Base-by-base conservation (phyloP, 345 rosid genomes). In the Pistacia integerrima region DNA sequence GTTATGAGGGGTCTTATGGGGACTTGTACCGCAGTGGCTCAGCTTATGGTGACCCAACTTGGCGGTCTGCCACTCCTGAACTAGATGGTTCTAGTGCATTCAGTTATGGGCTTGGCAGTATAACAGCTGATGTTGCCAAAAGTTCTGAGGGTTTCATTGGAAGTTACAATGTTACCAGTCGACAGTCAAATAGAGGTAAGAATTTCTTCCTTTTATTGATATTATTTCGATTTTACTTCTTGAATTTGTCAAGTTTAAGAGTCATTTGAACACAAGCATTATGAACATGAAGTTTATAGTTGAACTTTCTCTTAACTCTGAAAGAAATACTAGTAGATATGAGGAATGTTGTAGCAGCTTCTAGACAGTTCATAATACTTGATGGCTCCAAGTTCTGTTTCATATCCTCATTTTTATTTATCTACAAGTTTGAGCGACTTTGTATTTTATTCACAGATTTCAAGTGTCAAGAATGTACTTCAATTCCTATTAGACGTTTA, bases 111-210 rank as follows among this genome's bases (percentile, higher is more conserved):
- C 85, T 93, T 65, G 90, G 87, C 70, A 84, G 82, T 79, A 82
- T 89, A 82, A 87, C 87, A 70, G 82, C 93, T 70, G 98, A 90
- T 76, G 90, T 83, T 70, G 73, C 74, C 52, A 85, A 84, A 80
- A 85, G 77, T 84, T 83, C 98, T 5, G 93, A 88, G 77, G 92
- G 85, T 82, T 95, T 84, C 79, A 81, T 86, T n/a, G 90, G 94
- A 79, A 90, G 84, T 82, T 95, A 93, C 85, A 87, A 74, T 82
- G 91, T 82, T 78, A 81, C 92, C 59, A 88, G 83, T 86, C 88
- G 95, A 85, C 95, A 90, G 82, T 35, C 98, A 68, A 84, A 84
- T 88, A 91, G 97, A 93, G 97, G 98, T 94, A 89, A 75, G 2
- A 46, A 52, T 81, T 80, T 59, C 72, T 51, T 61, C 58, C 10